A percentile compares a stretch with the other conserved stretches of the same genome.
Evolutionary conservation across 371 early-diverging fungal genomes (phyloP).

Genomic region (Mucor racemosus): DNA sequence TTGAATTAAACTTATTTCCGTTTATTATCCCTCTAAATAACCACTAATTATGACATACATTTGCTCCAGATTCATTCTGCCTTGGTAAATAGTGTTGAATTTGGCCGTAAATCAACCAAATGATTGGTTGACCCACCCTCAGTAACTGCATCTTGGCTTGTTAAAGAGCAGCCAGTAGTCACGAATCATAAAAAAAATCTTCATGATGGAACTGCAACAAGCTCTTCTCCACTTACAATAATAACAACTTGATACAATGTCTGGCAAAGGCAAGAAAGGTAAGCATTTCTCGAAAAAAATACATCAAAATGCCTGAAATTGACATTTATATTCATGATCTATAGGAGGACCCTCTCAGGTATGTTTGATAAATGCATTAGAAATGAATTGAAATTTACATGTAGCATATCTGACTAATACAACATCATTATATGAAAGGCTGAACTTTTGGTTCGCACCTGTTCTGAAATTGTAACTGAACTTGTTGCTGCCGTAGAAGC

Average conservation of each 20-base stretch:
- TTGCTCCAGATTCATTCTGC: too few relatives aligned
- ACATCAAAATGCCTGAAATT: not conserved
- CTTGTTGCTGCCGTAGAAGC: constrained; percentile 74
- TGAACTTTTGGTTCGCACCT: constrained; percentile 83
- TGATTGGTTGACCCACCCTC: not conserved
- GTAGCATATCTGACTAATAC: not conserved
- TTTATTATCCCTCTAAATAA: too few relatives aligned
- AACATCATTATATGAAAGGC: constrained; percentile 40
- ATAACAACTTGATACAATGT: constrained; percentile 20
- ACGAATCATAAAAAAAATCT: constrained; percentile 6
- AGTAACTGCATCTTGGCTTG: not conserved
- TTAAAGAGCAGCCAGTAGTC: not conserved
- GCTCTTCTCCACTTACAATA: constrained; percentile 15
- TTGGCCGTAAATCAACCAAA: not conserved
- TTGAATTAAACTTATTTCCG: too few relatives aligned
- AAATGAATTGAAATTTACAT: not conserved
- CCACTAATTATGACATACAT: too few relatives aligned
- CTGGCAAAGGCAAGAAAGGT: constrained; percentile 44
- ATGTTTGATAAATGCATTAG: not conserved
- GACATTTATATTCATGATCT: too few relatives aligned
- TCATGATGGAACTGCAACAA: not conserved
- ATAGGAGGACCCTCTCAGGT: constrained; percentile 42
- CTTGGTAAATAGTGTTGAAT: too few relatives aligned
- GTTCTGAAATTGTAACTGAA: constrained; percentile 91
- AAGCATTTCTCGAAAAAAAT: not conserved